Evolutionary conservation across 345 rosid species (phyloP).

Genomic region (Sisymbrium altissimum): DNA sequence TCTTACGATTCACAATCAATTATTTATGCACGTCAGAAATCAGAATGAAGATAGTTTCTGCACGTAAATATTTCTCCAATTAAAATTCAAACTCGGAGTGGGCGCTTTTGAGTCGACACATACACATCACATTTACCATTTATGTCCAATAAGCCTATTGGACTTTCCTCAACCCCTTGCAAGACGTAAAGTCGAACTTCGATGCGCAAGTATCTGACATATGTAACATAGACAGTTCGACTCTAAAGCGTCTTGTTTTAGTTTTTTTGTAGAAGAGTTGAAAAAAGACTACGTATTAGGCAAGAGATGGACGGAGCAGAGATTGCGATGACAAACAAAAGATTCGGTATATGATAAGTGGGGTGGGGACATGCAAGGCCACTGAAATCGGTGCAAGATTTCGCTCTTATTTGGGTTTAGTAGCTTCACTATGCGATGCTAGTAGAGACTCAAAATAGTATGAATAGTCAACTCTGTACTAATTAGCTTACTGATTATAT

Average conservation of each 20-base stretch:
- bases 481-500: not conserved
- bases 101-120: not conserved
- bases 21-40: not conserved
- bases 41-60: not conserved
- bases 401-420: too few species aligned
- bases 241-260: too few species aligned
- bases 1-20: not conserved
- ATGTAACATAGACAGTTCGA: too few species aligned
- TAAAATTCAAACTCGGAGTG: too few species aligned
- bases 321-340: slow-evolving; percentile 60
- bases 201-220: too few species aligned
- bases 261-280: too few species aligned
- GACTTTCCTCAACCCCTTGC: too few species aligned
- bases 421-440: not conserved
- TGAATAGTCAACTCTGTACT: too few species aligned
- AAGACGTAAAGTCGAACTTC: too few species aligned
- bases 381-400: not conserved
- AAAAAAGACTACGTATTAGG: slow-evolving; percentile 42
- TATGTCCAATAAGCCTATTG: not conserved
- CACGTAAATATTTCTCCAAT: not conserved
- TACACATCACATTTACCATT: not conserved
- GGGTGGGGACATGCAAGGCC: slow-evolving; percentile 83
- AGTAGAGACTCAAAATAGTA: too few species aligned
- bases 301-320: slow-evolving; percentile 64
- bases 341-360: slow-evolving; percentile 64